Percentiles rank a stretch among this genome's conserved stretches.
phyloP scores from a whole-genome alignment of 352 stramenopile species.

The Phytopythium montanum region DNA sequence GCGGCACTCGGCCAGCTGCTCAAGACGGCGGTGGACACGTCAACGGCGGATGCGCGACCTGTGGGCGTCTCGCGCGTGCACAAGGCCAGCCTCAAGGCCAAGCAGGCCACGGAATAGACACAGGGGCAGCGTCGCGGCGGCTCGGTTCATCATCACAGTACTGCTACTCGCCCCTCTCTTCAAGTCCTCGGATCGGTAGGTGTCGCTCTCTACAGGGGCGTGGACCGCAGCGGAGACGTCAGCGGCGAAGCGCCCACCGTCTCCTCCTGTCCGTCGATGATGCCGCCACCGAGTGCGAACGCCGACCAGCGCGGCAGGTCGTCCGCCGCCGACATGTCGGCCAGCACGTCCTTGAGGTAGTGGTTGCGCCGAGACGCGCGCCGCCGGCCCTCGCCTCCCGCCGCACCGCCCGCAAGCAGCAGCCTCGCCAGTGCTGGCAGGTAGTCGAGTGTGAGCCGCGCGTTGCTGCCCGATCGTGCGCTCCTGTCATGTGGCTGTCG shows the following conservation, averaged over 20 bases:
- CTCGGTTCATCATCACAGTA: no score
- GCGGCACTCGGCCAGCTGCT: conserved; percentile 62
- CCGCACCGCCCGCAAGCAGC: conserved; percentile 35
- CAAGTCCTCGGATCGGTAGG: no score
- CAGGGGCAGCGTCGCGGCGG: not conserved
- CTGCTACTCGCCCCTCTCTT: not conserved
- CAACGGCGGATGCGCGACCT: conserved; percentile 21
- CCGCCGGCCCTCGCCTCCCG: conserved; percentile 52
- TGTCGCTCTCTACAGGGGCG: not conserved
- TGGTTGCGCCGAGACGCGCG: conserved; percentile 63
- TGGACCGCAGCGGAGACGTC: conserved; percentile 14
- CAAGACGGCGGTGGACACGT: conserved; percentile 57
- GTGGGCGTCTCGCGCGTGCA: conserved; percentile 27
- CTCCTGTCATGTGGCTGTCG: conserved; percentile 6
- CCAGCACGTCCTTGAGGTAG: conserved; percentile 71
- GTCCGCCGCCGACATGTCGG: conserved; percentile 65
- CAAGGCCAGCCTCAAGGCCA: conserved; percentile 56
- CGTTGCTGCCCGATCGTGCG: conserved; percentile 30
- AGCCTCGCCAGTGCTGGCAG: conserved; percentile 65
- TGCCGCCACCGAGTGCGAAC: conserved; percentile 24
- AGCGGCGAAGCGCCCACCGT: conserved; percentile 48
- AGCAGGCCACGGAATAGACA: conserved; percentile 65
- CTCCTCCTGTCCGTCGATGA: conserved; percentile 36
- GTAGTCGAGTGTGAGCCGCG: conserved; percentile 59
- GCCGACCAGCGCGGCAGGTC: conserved; percentile 47